These are phyloP conservation scores for Podospora pseudoanserina DNA, from an alignment of 495 filamentous ascomycete species.

Conservation along the genomic window DNA sequence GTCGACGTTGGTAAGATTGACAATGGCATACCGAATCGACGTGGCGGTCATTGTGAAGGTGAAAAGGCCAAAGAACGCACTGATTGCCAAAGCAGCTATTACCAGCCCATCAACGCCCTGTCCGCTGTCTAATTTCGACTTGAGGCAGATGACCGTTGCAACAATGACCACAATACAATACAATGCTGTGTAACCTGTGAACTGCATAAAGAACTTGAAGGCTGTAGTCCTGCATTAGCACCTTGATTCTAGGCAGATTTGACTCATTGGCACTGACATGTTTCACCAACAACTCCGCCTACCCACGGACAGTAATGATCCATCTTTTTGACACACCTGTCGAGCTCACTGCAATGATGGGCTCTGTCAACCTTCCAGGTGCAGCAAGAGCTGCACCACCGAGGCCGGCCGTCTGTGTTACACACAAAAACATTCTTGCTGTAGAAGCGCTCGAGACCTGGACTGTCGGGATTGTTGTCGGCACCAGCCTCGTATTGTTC, in stretches of 20 bases:
- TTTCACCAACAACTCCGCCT: slow-evolving; percentile 83
- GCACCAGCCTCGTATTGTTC: slow-evolving; percentile 33
- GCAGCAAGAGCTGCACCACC: slow-evolving; percentile 73
- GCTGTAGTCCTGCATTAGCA: slow-evolving; percentile 35
- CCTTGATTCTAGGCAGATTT: neutral
- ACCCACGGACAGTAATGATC: slow-evolving; percentile 97
- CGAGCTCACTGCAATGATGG: slow-evolving; percentile 79
- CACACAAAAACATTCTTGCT: slow-evolving; percentile 79
- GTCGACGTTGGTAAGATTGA: slow-evolving; percentile 81
- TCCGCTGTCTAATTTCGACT: slow-evolving; percentile 22
- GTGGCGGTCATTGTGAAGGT: slow-evolving; percentile 67
- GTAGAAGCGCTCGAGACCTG: slow-evolving; percentile 60
- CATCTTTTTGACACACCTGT: slow-evolving; percentile 80
- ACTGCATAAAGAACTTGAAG: slow-evolving; percentile 89
- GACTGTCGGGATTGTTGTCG: slow-evolving; percentile 41
- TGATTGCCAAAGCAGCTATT: slow-evolving; percentile 38
- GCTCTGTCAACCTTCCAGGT: slow-evolving; percentile 82
- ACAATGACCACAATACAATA: slow-evolving; percentile 64
- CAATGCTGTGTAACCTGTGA: slow-evolving; percentile 64
- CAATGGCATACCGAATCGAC: slow-evolving; percentile 61
- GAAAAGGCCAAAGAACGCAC: slow-evolving; percentile 72
- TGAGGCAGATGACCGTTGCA: slow-evolving; percentile 34
- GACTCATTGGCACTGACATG: slow-evolving; percentile 35
- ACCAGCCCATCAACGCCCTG: slow-evolving; percentile 35
- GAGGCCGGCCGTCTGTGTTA: slow-evolving; percentile 70